phyloP scores from a whole-genome alignment of 371 early-diverging fungal species.

The Mortierella sp. region DNA sequence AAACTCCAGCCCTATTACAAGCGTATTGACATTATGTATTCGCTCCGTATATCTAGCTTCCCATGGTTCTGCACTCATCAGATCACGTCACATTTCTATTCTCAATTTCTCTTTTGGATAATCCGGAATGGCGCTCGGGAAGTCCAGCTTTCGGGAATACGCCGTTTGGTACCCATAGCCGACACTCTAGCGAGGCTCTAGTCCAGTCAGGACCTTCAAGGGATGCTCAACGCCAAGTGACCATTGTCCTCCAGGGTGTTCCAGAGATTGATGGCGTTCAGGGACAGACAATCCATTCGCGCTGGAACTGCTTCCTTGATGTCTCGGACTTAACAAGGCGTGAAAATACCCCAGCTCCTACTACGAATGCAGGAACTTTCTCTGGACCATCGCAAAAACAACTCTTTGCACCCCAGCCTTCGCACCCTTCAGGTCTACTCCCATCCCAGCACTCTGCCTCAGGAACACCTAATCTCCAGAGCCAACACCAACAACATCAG shows the following conservation, averaged over 20 bases:
- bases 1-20: not conserved
- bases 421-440: constrained; percentile 36
- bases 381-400: constrained; percentile 27
- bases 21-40: constrained; percentile 7
- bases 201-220: constrained; percentile 17
- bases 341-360: constrained; percentile 54
- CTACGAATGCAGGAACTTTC: not conserved
- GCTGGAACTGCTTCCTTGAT: constrained; percentile 79
- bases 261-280: constrained; percentile 68
- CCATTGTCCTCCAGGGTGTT: constrained; percentile 68
- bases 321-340: constrained; percentile 65
- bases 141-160: constrained; percentile 15
- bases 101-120: constrained; percentile 71
- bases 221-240: constrained; percentile 65
- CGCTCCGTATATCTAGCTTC: constrained; percentile 48
- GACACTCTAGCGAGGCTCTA: constrained; percentile 38
- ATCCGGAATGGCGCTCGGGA: constrained; percentile 50
- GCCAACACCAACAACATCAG: constrained; percentile 32
- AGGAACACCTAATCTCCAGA: constrained; percentile 23
- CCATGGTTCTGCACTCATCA: constrained; percentile 62
- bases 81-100: constrained; percentile 75
- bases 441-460: constrained; percentile 19
- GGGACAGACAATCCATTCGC: constrained; percentile 68
- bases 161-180: constrained; percentile 21
- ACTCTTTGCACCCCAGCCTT: constrained; percentile 45